Percentiles rank a stretch among this genome's conserved stretches.
phyloP scores from a whole-genome alignment of 768 basidiomycete species.

The Pisolithus marmoratus region DNA sequence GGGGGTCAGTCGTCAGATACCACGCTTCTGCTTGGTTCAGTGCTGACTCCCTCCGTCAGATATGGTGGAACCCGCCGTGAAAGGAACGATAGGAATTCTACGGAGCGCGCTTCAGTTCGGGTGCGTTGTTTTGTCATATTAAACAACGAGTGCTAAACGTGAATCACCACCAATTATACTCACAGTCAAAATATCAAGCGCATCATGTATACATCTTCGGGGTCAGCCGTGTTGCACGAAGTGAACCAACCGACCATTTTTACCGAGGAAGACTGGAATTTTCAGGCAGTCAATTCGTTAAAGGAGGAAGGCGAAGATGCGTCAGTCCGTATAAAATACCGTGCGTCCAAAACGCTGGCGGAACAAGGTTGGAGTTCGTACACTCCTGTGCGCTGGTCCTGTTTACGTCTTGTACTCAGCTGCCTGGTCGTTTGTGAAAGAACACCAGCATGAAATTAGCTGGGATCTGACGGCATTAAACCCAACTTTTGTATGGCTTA shows the following conservation, averaged over 20 bases:
- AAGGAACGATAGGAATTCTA: slow-evolving; percentile 62
- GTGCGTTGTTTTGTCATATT: slow-evolving; percentile 20
- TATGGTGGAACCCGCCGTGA: slow-evolving; percentile 65
- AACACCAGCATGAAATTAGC: slow-evolving; percentile 24
- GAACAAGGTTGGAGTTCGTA: slow-evolving; percentile 42
- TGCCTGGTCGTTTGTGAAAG: slow-evolving; percentile 44
- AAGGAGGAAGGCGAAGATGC: slow-evolving; percentile 26
- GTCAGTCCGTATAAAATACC: slow-evolving; percentile 36
- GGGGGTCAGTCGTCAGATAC: too few species aligned
- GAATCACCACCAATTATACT: not conserved
- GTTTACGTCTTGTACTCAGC: slow-evolving; percentile 17
- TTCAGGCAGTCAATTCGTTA: slow-evolving; percentile 33
- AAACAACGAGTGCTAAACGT: not conserved
- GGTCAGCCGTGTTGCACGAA: slow-evolving; percentile 38
- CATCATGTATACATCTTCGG: slow-evolving; percentile 64
- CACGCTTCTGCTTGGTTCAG: too few species aligned
- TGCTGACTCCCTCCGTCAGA: slow-evolving; percentile 31
- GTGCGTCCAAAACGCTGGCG: slow-evolving; percentile 61
- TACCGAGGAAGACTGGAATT: slow-evolving; percentile 59
- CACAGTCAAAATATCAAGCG: slow-evolving; percentile 34
- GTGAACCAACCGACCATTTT: slow-evolving; percentile 26
- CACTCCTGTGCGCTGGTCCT: not conserved
- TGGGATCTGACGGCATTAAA: slow-evolving; percentile 37
- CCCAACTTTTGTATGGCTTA: slow-evolving; percentile 34
- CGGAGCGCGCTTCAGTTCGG: slow-evolving; percentile 50